Evolutionary conservation across 768 basidiomycete species (phyloP).

Genomic region (Cyclocybe aegerita): DNA sequence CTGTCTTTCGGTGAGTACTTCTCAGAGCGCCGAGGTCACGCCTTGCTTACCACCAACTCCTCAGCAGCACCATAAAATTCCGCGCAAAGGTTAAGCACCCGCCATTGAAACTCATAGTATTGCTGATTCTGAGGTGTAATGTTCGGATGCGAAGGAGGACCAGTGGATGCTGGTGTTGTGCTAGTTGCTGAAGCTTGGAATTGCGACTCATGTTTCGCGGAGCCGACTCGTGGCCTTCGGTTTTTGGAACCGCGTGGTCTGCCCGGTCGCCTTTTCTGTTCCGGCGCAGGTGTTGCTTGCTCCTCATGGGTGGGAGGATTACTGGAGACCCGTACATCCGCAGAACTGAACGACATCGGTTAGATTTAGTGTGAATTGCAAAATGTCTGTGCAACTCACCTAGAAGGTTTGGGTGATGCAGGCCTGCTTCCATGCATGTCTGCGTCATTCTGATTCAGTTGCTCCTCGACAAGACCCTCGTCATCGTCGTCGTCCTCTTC

Average conservation of each 20-base stretch:
- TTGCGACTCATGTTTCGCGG: constrained; percentile 34
- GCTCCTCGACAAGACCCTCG: constrained; percentile 70
- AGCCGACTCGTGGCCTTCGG: constrained; percentile 43
- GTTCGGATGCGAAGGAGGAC: constrained; percentile 42
- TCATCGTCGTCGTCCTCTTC: constrained; percentile 74
- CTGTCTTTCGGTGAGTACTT: constrained; percentile 24
- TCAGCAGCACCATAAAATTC: constrained; percentile 87
- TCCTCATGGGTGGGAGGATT: constrained; percentile 24
- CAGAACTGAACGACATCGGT: constrained; percentile 15
- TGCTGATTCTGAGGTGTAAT: constrained; percentile 69
- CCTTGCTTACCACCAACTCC: constrained; percentile 69
- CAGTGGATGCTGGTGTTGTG: constrained; percentile 23
- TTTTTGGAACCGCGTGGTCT: constrained; percentile 82
- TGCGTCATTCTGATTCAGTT: constrained; percentile 50
- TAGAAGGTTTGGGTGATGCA: constrained; percentile 34
- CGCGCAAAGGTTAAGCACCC: constrained; percentile 76
- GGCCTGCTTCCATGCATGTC: constrained; percentile 38
- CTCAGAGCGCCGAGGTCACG: constrained; percentile 1
- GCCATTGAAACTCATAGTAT: constrained; percentile 87
- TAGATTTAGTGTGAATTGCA: neutral
- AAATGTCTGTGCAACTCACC: constrained; percentile 17
- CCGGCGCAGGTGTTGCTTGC: constrained; percentile 30
- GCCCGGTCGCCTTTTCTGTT: constrained; percentile 72
- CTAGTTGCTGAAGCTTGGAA: constrained; percentile 34
- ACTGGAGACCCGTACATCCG: constrained; percentile 17